phyloP scores from a whole-genome alignment of 768 basidiomycete species.

The Serendipita sp. region DNA sequence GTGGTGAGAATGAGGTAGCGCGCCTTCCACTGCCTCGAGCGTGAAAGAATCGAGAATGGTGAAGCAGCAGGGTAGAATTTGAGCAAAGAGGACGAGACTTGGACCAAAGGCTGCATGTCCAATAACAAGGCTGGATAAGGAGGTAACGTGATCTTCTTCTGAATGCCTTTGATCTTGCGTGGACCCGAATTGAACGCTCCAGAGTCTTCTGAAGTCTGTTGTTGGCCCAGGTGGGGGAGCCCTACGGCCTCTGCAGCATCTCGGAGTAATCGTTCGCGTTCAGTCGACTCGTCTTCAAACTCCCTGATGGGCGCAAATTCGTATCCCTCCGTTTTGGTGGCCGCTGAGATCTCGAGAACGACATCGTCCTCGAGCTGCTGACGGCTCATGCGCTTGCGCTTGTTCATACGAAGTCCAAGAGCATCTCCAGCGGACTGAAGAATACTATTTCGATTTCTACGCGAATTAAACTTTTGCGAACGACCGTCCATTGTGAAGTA shows the following conservation, averaged over 20 bases:
- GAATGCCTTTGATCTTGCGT: constrained; percentile 15
- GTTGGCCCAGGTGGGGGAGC: constrained; percentile 31
- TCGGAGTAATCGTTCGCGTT: constrained; percentile 57
- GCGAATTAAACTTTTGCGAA: neutral
- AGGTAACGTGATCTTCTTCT: constrained; percentile 26
- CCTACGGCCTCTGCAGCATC: constrained; percentile 66
- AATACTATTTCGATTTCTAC: constrained; percentile 3
- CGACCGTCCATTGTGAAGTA: neutral
- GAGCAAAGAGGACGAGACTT: constrained; percentile 37
- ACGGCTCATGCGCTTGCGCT: neutral
- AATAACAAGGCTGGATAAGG: constrained; percentile 44
- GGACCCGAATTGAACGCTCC: neutral
- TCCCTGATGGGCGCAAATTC: neutral
- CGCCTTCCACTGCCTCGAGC: constrained; percentile 48
- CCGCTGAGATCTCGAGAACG: neutral
- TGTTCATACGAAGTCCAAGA: neutral
- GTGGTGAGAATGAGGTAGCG: constrained; percentile 39
- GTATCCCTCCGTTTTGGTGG: neutral
- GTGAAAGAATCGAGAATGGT: constrained; percentile 39
- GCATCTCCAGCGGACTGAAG: constrained; percentile 5
- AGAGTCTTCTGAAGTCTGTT: constrained; percentile 25
- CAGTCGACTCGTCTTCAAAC: constrained; percentile 38
- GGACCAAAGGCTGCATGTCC: constrained; percentile 34
- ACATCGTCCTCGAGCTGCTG: neutral
- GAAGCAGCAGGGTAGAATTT: constrained; percentile 49